Base-by-base conservation (phyloP, 495 filamentous ascomycete genomes). In the Bryoglossum gracile region DNA sequence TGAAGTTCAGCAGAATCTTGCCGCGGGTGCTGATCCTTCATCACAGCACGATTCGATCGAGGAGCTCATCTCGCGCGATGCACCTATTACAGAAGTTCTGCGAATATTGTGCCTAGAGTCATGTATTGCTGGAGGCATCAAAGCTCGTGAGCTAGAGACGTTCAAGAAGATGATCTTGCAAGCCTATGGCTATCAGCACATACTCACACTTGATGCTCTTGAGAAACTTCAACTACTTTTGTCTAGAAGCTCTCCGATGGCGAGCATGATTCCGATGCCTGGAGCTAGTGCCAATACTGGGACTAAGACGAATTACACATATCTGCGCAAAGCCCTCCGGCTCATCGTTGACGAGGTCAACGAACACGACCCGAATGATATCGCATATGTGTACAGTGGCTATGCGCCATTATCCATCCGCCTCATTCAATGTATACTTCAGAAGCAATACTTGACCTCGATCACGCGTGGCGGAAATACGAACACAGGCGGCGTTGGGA, bases 261-360 rank as follows among this genome's bases (percentile, higher is more conserved):
- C 80, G 19, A 76, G 82, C 53, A 80, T 92, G 60, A 81, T 87
- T 28, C 78, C 86, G 1, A 80, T 82, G 59, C 58, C 73, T 6
- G 75, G 73, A n/a, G 63, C 67, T 4, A 74, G 73, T 5, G 61
- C 64, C 13, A 64, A 67, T 25, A 70, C 76, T 3, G 82, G 80
- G 26, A 72, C 71, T 13, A 91, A 88, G 64, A 98, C 92, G 2
- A 95, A 95, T 61, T 98, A 96, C 70, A 80, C 78, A 19, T 85
- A 86, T 60, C 71, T 96, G 10, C 84, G 94, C 25, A 89, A 88
- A 62, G 78, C 80, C 51, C 80, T 99, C 21, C 78, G 83, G 19
- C 77, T 99, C 40, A 91, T 96, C 53, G 84, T 95, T 44, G 91
- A 97, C 63, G 94, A 99, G 63, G 90, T 97, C 48, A 90, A 94